Evolutionary conservation across 805 yeast species (phyloP).

Genomic region (Zygosaccharomyces gambellarensis): DNA sequence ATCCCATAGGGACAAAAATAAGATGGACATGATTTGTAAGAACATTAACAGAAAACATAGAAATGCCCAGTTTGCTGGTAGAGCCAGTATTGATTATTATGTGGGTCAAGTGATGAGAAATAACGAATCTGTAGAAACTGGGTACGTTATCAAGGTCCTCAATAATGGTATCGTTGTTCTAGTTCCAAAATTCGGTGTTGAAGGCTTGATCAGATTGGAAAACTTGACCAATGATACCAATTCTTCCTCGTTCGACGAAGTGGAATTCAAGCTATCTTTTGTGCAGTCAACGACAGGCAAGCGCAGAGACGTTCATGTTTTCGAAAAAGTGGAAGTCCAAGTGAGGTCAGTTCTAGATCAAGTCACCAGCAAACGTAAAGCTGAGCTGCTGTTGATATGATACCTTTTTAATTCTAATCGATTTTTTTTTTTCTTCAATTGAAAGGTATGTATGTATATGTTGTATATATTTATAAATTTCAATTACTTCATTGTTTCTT

Average conservation of each 20-base stretch:
- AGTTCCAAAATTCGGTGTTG: constrained; percentile 95
- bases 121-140: constrained; percentile 75
- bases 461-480: neutral
- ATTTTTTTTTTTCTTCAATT: neutral
- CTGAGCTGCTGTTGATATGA: constrained; percentile 60
- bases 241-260: constrained; percentile 70
- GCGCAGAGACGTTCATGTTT: constrained; percentile 56
- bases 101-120: constrained; percentile 97
- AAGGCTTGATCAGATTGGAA: constrained; percentile 82
- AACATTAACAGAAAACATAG: constrained; percentile 93
- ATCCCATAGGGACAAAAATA: constrained; percentile 78
- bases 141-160: constrained; percentile 87
- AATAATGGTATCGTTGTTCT: constrained; percentile 91
- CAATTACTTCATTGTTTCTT: constrained; percentile 54
- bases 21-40: constrained; percentile 82
- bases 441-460: neutral
- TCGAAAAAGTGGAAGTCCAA: constrained; percentile 80
- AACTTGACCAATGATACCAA: constrained; percentile 60
- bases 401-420: neutral
- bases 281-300: constrained; percentile 41
- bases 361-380: constrained; percentile 87
- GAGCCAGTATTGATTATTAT: constrained; percentile 95
- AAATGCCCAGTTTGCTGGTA: constrained; percentile 97
- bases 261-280: constrained; percentile 63
- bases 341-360: constrained; percentile 81